These are phyloP conservation scores for Ogataea sp. DNA, from an alignment of 805 yeast genomes.

Conservation along the genomic window DNA sequence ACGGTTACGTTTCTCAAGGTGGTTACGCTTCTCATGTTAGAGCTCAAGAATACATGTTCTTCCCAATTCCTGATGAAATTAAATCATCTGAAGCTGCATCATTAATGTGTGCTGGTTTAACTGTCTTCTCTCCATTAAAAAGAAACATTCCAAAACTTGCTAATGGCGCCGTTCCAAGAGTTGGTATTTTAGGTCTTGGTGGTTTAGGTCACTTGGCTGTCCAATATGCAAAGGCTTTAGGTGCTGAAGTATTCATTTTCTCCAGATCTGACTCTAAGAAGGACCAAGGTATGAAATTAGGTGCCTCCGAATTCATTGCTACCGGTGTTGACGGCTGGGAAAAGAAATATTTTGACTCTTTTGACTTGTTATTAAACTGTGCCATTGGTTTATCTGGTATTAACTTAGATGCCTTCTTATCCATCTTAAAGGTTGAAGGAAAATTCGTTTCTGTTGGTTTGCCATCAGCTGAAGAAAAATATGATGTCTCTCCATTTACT, in stretches of 20 bases:
- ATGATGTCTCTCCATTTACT: slow-evolving; percentile 39
- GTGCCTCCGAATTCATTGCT: slow-evolving; percentile 36
- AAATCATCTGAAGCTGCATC: slow-evolving; percentile 37
- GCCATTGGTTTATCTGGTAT: slow-evolving; percentile 32
- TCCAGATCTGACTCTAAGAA: slow-evolving; percentile 33
- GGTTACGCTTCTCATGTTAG: slow-evolving; percentile 42
- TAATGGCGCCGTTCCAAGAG: slow-evolving; percentile 25
- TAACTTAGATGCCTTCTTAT: slow-evolving; percentile 26
- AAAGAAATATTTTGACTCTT: slow-evolving; percentile 20
- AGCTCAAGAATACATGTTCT: slow-evolving; percentile 37
- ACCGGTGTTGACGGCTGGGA: slow-evolving; percentile 39
- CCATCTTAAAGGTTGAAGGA: slow-evolving; percentile 27
- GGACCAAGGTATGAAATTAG: slow-evolving; percentile 30
- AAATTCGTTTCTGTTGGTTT: slow-evolving; percentile 41
- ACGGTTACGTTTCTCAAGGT: slow-evolving; percentile 30
- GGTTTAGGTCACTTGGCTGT: slow-evolving; percentile 42
- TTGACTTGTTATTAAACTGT: slow-evolving; percentile 35
- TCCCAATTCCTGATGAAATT: slow-evolving; percentile 37
- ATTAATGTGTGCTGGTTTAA: slow-evolving; percentile 44
- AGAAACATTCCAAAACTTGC: slow-evolving; percentile 27
- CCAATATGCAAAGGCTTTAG: slow-evolving; percentile 35
- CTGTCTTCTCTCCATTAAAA: slow-evolving; percentile 40
- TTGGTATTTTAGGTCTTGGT: slow-evolving; percentile 38
- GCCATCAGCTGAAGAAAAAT: slow-evolving; percentile 32
- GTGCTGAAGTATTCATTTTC: slow-evolving; percentile 37